Base-by-base conservation (phyloP, 176 grass and related monocot species). In the Bromus sterilis region DNA sequence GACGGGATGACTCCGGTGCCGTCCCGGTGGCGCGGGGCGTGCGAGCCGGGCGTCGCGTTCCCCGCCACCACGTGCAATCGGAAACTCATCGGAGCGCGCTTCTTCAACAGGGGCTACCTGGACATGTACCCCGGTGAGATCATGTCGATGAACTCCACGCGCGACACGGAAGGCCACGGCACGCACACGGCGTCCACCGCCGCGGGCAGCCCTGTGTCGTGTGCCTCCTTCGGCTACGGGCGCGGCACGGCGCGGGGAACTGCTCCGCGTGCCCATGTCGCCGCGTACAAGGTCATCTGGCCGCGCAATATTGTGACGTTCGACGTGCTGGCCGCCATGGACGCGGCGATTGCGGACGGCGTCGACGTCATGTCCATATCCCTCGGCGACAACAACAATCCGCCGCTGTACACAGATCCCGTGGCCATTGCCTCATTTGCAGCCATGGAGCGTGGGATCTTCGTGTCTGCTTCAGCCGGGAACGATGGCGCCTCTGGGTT, bases 361-460 rank as follows among this genome's bases (percentile, higher is more conserved):
- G 90, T 90, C 9, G 73, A 97, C 21, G 44, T 93, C 49, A 84
- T 97, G n/a, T 91, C 91, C 77, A 81, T 97, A 60, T 93, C 88
- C 3, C 36, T 69, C 3, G 86, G 88, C 14, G 42, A 68, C 42
- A 12, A 82, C 71, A 26, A 0, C 23, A 21, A 83, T n/a, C n/a
- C n/a, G 68, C 85, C 84, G 11, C 7, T 89, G 7, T 91, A 93
- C 68, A 37, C 48, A 42, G 94, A 93, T 64, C 88, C 83, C 5
- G 72, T 87, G 7, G 86, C 80, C 3, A 59, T 87, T 4, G 87
- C 87, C 8, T 80, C 83, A 3, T 89, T 92, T 13, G 63, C 80
- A 3, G 83, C 90, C 24, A 78, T 78, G 1, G 79, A 89, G 71
- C 75, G 44, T 9, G 90, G 83, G 23, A 83, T 92, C 51, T 40